Evolutionary conservation across 2,329 filamentous ascomycete species (phyloP).

Genomic region (Alternaria triticina): DNA sequence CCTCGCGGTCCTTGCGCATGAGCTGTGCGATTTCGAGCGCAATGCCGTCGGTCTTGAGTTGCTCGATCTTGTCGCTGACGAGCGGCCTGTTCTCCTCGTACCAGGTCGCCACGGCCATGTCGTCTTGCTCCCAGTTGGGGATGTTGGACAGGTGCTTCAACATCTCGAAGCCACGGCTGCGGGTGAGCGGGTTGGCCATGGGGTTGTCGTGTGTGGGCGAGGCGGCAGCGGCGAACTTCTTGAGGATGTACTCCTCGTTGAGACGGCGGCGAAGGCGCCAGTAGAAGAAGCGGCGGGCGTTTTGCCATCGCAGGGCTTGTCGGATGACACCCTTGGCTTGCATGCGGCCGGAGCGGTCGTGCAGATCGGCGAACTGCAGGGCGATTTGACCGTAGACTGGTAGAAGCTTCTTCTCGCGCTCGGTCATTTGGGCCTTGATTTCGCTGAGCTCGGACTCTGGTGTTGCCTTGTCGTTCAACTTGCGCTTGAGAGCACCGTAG

Average conservation of each 20-base stretch:
- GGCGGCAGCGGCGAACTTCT: conserved; percentile 71
- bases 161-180: conserved; percentile 72
- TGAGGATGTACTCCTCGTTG: conserved; percentile 96
- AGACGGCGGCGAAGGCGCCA: conserved; percentile 96
- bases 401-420: conserved; percentile 85
- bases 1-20: conserved; percentile 69
- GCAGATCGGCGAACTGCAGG: conserved; percentile 95
- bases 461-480: conserved; percentile 71
- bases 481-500: conserved; percentile 84
- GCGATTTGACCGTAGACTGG: conserved; percentile 95
- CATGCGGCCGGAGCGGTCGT: conserved; percentile 97
- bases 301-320: conserved; percentile 80
- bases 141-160: conserved; percentile 85
- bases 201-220: conserved; percentile 49
- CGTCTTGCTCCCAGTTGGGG: conserved; percentile 76
- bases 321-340: conserved; percentile 96
- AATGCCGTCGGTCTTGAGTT: conserved; percentile 77
- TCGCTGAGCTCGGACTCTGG: conserved; percentile 75
- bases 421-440: conserved; percentile 83
- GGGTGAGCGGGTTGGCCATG: conserved; percentile 54
- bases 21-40: conserved; percentile 73
- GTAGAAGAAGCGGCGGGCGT: conserved; percentile 97
- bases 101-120: conserved; percentile 87
- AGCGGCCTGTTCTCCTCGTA: conserved; percentile 92
- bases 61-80: conserved; percentile 83